Conservation (phyloP, 2,329 filamentous ascomycete species). For the Colletotrichum zoysiae region DNA sequence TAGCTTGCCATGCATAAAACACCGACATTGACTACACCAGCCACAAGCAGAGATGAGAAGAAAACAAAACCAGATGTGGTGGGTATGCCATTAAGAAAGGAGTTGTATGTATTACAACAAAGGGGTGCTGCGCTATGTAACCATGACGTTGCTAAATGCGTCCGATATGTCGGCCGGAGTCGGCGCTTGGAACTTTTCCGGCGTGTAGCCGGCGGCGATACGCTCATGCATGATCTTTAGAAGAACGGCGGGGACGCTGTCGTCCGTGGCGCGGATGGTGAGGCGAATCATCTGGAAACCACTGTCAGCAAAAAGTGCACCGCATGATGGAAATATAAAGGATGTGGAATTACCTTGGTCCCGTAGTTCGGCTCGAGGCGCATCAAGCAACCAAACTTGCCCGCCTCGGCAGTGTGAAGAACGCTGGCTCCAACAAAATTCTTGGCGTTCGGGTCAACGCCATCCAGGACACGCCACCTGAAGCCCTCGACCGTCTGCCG, state of each 20-base stretch:
- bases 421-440: conserved; percentile 95
- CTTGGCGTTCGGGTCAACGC: conserved; percentile 91
- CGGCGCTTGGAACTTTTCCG: conserved; percentile 56
- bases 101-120: conserved; percentile 20
- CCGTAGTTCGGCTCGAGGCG: conserved; percentile 94
- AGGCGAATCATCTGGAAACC: conserved; percentile 88
- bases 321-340: not conserved
- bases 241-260: conserved; percentile 83
- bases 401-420: conserved; percentile 82
- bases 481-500: conserved; percentile 83
- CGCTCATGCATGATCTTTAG: conserved; percentile 90
- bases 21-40: not conserved
- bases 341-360: conserved; percentile 75
- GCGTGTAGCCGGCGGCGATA: conserved; percentile 69
- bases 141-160: conserved; percentile 69
- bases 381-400: conserved; percentile 95
- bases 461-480: conserved; percentile 86
- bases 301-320: conserved; percentile 43
- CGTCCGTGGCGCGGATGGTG: conserved; percentile 94
- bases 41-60: not conserved
- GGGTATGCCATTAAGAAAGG: conserved; percentile 37
- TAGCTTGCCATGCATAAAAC: conserved; percentile 32
- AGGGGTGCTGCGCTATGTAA: conserved; percentile 46
- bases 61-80: not conserved
- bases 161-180: conserved; percentile 66